Evolutionary conservation across 345 rosid genomes (phyloP).

Genomic region (Eucalyptus virginea): DNA sequence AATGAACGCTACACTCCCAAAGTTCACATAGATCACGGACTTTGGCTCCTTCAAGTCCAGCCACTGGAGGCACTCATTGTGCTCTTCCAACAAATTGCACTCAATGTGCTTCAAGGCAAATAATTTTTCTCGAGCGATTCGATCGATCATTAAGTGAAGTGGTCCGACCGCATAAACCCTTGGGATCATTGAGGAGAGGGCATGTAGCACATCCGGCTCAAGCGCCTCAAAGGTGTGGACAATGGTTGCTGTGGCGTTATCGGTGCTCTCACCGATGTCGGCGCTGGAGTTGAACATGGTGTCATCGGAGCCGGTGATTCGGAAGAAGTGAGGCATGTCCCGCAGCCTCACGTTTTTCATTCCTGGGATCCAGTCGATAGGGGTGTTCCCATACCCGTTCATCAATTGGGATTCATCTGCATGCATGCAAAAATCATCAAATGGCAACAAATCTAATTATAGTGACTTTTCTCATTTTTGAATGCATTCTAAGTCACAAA

Average conservation of each 20-base stretch:
- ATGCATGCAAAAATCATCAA: not conserved
- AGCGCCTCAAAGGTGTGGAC: not conserved
- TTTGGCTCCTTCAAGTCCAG: no score
- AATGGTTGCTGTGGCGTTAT: not conserved
- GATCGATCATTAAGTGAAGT: not conserved
- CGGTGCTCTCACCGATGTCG: not conserved
- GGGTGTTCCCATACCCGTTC: not conserved
- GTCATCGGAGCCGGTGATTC: not conserved
- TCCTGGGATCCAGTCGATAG: not conserved
- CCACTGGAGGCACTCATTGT: no score
- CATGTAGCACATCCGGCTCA: not conserved
- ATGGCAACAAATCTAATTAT: not conserved
- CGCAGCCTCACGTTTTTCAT: not conserved
- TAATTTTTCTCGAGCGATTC: not conserved
- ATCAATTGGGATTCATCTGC: not conserved
- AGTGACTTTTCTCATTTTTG: not conserved
- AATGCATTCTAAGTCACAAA: not conserved
- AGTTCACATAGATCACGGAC: no score
- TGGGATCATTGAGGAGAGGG: not conserved
- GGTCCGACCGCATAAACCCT: not conserved
- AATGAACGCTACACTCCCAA: no score
- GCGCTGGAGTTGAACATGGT: not conserved
- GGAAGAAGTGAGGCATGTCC: not conserved
- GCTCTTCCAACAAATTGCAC: no score
- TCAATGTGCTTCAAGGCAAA: no score